phyloP scores from a whole-genome alignment of 768 basidiomycete species.

The Polyporus arcularius region DNA sequence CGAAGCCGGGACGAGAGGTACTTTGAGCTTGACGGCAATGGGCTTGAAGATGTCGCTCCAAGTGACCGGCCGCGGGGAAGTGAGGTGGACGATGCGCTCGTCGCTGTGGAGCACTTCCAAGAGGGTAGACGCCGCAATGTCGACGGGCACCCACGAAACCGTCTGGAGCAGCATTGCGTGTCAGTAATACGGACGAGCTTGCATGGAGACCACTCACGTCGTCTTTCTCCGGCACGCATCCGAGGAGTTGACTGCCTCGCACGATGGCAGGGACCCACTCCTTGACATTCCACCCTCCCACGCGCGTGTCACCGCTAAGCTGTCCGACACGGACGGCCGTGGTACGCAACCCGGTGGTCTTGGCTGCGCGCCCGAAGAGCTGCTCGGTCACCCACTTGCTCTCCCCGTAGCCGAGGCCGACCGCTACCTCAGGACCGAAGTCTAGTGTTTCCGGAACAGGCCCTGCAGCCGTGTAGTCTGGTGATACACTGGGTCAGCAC shows the following conservation, averaged over 20 bases:
- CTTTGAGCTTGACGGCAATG: conserved; percentile 18
- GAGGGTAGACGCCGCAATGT: conserved; percentile 4
- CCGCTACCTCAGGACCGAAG: conserved; percentile 24
- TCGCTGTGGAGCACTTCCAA: conserved; percentile 7
- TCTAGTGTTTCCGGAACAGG: conserved; percentile 6
- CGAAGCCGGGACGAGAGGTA: conserved; percentile 22
- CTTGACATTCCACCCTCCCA: conserved; percentile 33
- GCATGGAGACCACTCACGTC: conserved; percentile 33
- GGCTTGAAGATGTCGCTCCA: conserved; percentile 22
- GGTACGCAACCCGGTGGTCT: conserved; percentile 32
- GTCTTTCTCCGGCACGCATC: conserved; percentile 33
- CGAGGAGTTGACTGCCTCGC: conserved; percentile 28
- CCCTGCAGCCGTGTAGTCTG: conserved; percentile 2
- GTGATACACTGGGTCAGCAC: neutral
- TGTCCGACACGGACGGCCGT: conserved; percentile 38
- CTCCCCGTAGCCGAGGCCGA: conserved; percentile 35
- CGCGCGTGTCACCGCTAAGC: conserved; percentile 28
- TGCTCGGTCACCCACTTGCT: conserved; percentile 37
- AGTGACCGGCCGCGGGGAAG: conserved; percentile 26
- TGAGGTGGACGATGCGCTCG: conserved; percentile 18
- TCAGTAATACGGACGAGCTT: neutral
- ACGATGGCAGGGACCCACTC: conserved; percentile 49
- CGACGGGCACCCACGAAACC: conserved; percentile 9
- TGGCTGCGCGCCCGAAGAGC: conserved; percentile 31
- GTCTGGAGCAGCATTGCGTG: neutral